These are phyloP conservation scores for Rhynchospora breviuscula DNA, from an alignment of 176 grass and related monocot species.

Conservation along the genomic window DNA sequence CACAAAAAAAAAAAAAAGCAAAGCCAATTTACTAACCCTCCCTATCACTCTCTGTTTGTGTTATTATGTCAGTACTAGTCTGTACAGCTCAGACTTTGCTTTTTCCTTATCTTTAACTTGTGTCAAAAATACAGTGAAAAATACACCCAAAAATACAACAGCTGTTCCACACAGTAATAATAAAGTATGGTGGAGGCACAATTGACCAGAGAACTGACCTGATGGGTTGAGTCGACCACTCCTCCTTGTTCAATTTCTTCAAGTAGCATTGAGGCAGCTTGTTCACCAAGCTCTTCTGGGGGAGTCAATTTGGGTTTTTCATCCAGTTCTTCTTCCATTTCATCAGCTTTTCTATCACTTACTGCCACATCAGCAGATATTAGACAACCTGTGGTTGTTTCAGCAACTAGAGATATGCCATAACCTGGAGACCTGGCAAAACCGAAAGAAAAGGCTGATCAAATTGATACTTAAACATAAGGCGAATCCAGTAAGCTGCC, in stretches of 20 bases:
- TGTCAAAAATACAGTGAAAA: background rate
- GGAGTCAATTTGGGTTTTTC: conserved; percentile 62
- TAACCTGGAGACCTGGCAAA: conserved; percentile 79
- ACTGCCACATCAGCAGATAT: conserved; percentile 62
- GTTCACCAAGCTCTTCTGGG: conserved; percentile 74
- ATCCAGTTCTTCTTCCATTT: conserved; percentile 48
- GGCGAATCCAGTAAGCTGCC: background rate
- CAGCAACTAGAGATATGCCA: conserved; percentile 83
- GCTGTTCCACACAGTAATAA: background rate
- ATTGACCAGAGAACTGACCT: conserved; percentile 36
- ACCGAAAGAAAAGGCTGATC: background rate
- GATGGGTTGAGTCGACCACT: conserved; percentile 85
- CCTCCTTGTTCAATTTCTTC: conserved; percentile 77
- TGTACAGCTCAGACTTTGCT: background rate
- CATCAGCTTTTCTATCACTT: conserved; percentile 55
- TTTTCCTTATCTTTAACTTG: background rate
- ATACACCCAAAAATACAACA: background rate
- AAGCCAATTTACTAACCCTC: background rate
- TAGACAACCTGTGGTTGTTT: conserved; percentile 77
- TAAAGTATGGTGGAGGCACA: background rate
- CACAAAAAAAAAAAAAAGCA: background rate
- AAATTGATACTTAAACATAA: background rate
- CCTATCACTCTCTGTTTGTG: background rate
- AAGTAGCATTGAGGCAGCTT: conserved; percentile 77
- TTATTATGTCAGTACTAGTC: background rate